Base-by-base conservation (phyloP, 2,329 filamentous ascomycete genomes). In the Xylaria arbuscula region DNA sequence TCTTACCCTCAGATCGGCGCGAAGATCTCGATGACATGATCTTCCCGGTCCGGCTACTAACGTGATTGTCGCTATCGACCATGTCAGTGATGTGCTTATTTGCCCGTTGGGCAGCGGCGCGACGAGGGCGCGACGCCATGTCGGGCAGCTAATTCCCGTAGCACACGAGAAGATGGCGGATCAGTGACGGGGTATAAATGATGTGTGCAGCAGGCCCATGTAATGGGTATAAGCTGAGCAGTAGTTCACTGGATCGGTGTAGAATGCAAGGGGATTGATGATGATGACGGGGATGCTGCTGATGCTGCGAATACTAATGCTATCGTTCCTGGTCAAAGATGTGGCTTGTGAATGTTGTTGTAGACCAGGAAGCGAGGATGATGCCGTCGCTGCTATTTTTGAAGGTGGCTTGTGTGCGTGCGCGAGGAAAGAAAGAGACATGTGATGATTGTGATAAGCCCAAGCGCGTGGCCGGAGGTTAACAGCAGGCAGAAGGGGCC, bases 1-100 rank as follows among this genome's bases (percentile, higher is more conserved):
- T 80, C 76, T 81, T 85, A 82, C 73, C 84, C 65, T 79, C 84
- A 60, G 84, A 83, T 72, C 86, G 82, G 75, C 86, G 83, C 64
- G 85, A 83, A 69, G 80, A 78, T 67, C 81, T 79, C 57, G 81
- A 82, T 58, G 86, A 84, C 85, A 87, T 87, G 76, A 76, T 81
- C 76, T 75, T 81, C 69, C 77, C 75, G 70, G 77, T 76, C 67
- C 75, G 74, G 71, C 76, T 79, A 53, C 74, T 78, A 62, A 71
- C 77, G 53, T 75, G 75, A 45, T 80, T 78, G 73, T 85, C 83
- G 80, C 82, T 84, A 70, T 85, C 83, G 75, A 82, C 83, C 78
- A 85, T 81, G 81, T 84, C 81, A 84, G 83, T 84, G 66, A 84
- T 84, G 72, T 81, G 82, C 48, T 77, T 78, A 45, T 79, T 83